Base-by-base conservation (phyloP, 768 basidiomycete species). In the Boletus reticuloceps region DNA sequence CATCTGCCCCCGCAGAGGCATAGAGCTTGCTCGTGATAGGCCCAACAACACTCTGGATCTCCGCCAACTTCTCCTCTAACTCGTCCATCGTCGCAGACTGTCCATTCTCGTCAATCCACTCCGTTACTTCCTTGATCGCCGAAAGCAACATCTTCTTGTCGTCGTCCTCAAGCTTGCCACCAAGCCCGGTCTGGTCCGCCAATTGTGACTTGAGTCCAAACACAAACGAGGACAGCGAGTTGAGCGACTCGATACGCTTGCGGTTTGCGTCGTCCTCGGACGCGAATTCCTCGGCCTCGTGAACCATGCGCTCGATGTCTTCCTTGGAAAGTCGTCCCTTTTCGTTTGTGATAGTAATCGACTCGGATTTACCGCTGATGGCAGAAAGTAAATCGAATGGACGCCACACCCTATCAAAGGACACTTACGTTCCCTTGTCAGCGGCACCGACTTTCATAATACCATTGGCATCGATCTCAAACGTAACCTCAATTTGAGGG, bases 401-500 rank as follows among this genome's bases (percentile, higher is more conserved):
- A 22, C 9, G n/a, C 20, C 10, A 2, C 4, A 10, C 1, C 12
- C 16, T 7, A 4, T 14, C 5, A 37, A 6, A 32, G 0, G 0
- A 1, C 8, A 81, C 82, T 76, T 67, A 82, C 90, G 92, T 96
- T 72, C 90, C 93, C 89, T 96, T 96, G 72, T 97, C 94, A n/a
- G 89, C 81, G 13, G 94, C 95, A 43, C 81, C 81, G 50, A 98
- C 93, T 73, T 92, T 95, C 86, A 97, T 89, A 64, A 96, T 95
- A 79, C 91, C 91, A 71, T 94, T 92, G 67, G 92, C 89, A 62
- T 94, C 94, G 66, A 96, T 89, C 76, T 96, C 94, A 69, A 98
- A 98, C 16, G 89, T 87, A 49, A 98, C 95, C 74, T 98, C 95
- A 51, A 98, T 95, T 61, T 98, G 96, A 67, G 96, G 96, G 49